Base-by-base conservation (phyloP, 768 basidiomycete genomes). In the Lentinula sp. region DNA sequence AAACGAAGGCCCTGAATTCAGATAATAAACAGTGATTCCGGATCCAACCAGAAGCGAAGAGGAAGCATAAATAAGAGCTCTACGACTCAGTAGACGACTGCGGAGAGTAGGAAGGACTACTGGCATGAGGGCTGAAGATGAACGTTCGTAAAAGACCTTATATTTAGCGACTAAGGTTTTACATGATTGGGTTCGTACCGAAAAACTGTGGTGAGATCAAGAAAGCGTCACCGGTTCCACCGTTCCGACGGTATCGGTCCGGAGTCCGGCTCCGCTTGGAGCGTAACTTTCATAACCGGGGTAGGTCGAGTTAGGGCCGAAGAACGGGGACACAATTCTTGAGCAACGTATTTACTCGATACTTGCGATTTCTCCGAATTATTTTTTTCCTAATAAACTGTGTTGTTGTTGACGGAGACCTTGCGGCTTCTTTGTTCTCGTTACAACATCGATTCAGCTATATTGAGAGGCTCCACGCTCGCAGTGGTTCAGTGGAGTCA, bases 1-100 rank as follows among this genome's bases (percentile, higher is more conserved):
- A 67, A 88, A 87, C 0, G 84, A 76, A 10, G 87, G 87, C 0
- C 89, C 88, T 2, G 89, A 89, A 68, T 87, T 88, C 59, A 91
- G 79, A 67, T 84, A 89, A 73, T 79, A 85, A 74, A 88, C 88
- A 2, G 87, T 84, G 11, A 83, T 80, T 4, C 82, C 87, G 7
- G 80, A 74, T 18, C 81, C 73, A 15, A 85, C 21, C 5, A 52
- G 35, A 35, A 46, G 10, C 8, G 45, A 34, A 6, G 57, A 59
- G 35, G 57, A 59, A 59, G 57, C 57, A 32, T 48, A 46, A 45
- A 59, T 35, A 5, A 59, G 37, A 42, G 57, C 45, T 50, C 57
- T 11, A 35, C 57, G 57, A 23, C 43, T 48, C 23, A 59, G 34
- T 23, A 59, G 40, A n/a, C 55, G 55, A 15, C 43, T 56, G 40